Base-by-base conservation (phyloP, 2,329 filamentous ascomycete species). In the Colletotrichum liriopes region DNA sequence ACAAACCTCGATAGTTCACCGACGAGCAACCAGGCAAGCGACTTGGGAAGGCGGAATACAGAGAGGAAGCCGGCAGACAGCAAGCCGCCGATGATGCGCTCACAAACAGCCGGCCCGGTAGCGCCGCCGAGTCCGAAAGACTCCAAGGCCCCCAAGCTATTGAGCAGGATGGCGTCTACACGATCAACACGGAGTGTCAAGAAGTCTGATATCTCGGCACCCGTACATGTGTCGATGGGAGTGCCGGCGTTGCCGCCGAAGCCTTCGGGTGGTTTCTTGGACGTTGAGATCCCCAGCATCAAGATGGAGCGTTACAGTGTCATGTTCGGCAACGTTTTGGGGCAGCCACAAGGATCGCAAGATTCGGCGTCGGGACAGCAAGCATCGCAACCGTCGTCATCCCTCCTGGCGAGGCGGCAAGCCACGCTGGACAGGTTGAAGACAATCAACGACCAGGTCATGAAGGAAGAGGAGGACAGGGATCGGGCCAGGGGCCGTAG, bases 261-360 rank as follows among this genome's bases (percentile, higher is more conserved):
- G 14, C 74, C 76, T 9, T 64, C 67, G 23, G 78, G 79, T 12
- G 81, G 83, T 2, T 81, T 92, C 8, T 84, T 98, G 26, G 87
- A 95, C 76, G 88, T 98, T 20, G 90, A 95, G 64, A 96, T 98
- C 69, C 95, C 96, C 0, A 89, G 89, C 61, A 88, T 93, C 67
- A 90, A 93, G 74, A 87, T 98, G 87, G 96, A 98, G 79, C 87
- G 96, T 60, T 98, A 98, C 77, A 98, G 95, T 76, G 89, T 98
- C 75, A 98, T 98, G 95, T 98, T 98, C 78, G 91, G 92, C 67
- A 89, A 89, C 47, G 86, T 98, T 8, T 84, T 98, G 35, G 66
- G 60, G 23, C 88, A 90, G 73, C 80, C 81, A 9, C 80, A 81
- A 74, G 49, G 64, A 41, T 41, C 58, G 39, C 52, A 56, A 20